Evolutionary conservation across 192 early-diverging fungal species (phyloP), one percentile per base, ranked within the genome.

Genomic region (Coemansia sp.): DNA sequence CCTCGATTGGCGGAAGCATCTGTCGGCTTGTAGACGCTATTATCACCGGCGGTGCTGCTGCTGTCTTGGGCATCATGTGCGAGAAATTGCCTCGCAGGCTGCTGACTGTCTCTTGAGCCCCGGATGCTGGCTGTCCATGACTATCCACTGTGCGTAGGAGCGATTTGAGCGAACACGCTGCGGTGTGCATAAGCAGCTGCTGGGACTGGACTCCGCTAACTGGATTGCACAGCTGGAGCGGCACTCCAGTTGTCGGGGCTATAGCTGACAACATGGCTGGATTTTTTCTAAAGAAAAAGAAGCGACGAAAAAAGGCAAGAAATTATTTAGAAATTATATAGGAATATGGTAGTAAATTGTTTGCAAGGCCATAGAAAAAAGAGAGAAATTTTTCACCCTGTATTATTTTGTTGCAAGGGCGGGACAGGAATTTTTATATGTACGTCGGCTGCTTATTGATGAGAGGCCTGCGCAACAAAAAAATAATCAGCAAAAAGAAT

Each of bases 111-210:
- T 25, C 14, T 12, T 33, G n/a, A n/a, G n/a, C n/a, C n/a, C n/a
- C 34, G 56, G 48, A 36, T 67, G 48, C 30, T 51, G 56, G 55
- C n/a, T 69, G 59, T 14, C 59, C 38, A 5, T 5, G 12, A 10
- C 8, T 20, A 6, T 72, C 61, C 2, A 49, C 28, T 36, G 68
- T 63, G 30, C 69, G 72, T 42, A 81, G 56, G 4, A 81, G 63
- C 50, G 69, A 69, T 31, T 68, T 68, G 40, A 81, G 72, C 14
- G 78, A 75, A 34, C 48, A 63, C 18, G 69, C 78, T 3, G 78
- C 66, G 0, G 69, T 81, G 48, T 56, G 66, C 14, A 60, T 60
- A 2, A 81, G 66, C 14, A 72, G 69, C 63, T 71, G 69, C 63
- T 71, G 61, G 11, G 71, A 66, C n/a, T 69, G 62, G 42, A 52